Percentiles rank a stretch among this genome's conserved stretches.
Evolutionary conservation across 306 rosid genomes (phyloP).

Genomic region (Sphenostylis stenocarpa): DNA sequence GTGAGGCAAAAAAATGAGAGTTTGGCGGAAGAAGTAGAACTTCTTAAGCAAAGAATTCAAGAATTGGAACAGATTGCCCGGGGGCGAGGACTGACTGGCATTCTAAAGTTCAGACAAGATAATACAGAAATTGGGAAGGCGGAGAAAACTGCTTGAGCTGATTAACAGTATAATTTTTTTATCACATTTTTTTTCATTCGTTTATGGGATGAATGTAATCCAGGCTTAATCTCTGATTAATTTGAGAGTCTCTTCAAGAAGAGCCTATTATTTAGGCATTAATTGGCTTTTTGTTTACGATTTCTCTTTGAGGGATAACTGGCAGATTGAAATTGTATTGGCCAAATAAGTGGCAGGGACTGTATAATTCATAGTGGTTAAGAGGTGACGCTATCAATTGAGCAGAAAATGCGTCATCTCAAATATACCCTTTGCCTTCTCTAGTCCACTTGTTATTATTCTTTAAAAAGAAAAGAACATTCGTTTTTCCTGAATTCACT

Average conservation of each 20-base stretch:
- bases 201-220: constrained; percentile 19
- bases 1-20: constrained; percentile 61
- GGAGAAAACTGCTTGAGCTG: constrained; percentile 60
- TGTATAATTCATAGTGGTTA: constrained; percentile 9
- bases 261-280: constrained; percentile 20
- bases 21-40: constrained; percentile 62
- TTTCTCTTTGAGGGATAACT: constrained; percentile 13
- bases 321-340: constrained; percentile 25
- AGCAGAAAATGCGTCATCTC: constrained; percentile 17
- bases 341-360: constrained; percentile 27
- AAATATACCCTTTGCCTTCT: background rate
- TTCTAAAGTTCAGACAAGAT: constrained; percentile 54
- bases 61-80: constrained; percentile 74
- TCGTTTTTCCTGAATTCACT: background rate
- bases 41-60: constrained; percentile 56
- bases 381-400: constrained; percentile 14
- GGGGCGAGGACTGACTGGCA: constrained; percentile 72
- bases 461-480: background rate
- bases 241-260: constrained; percentile 24
- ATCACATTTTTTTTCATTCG: constrained; percentile 12
- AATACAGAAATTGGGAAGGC: constrained; percentile 45
- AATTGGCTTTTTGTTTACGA: constrained; percentile 23
- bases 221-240: constrained; percentile 24
- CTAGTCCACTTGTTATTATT: background rate
- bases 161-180: constrained; percentile 26